These are phyloP conservation scores for Coemansia sp. DNA, from an alignment of 192 early-diverging fungal species.

Conservation along the genomic window DNA sequence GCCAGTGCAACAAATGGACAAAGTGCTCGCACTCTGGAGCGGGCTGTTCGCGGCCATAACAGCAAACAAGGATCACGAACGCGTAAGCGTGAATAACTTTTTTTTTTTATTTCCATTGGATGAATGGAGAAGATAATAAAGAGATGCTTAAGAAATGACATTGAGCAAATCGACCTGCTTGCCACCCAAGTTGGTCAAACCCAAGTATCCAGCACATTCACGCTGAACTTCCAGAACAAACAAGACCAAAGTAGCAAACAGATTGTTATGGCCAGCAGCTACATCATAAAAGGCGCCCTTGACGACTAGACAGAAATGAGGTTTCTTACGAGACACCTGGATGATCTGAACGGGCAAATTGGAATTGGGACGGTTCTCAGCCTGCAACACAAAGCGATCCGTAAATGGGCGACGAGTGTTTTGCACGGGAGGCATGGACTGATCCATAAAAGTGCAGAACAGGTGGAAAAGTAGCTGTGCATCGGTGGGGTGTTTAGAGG, in stretches of 20 bases:
- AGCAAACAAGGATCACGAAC: constrained; percentile 11
- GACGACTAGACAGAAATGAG: constrained; percentile 57
- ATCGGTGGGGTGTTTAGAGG: constrained; percentile 52
- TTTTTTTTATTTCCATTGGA: not conserved
- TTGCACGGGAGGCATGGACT: constrained; percentile 54
- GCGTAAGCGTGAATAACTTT: constrained; percentile 26
- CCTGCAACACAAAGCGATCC: constrained; percentile 55
- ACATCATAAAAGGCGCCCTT: constrained; percentile 59
- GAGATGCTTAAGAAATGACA: constrained; percentile 47
- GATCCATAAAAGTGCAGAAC: constrained; percentile 61
- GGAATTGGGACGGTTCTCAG: constrained; percentile 52
- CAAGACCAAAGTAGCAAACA: constrained; percentile 51
- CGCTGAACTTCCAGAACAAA: constrained; percentile 59
- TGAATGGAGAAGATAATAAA: constrained; percentile 10
- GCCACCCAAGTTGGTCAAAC: constrained; percentile 56
- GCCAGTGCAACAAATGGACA: constrained; percentile 2
- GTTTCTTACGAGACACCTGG: constrained; percentile 52
- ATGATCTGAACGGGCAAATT: constrained; percentile 57
- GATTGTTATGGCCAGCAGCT: constrained; percentile 47
- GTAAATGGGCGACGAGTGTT: constrained; percentile 56
- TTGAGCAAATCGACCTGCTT: constrained; percentile 54
- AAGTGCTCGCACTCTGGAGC: constrained; percentile 30
- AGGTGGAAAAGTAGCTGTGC: constrained; percentile 62
- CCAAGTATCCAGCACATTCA: constrained; percentile 59
- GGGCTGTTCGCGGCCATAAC: constrained; percentile 5